These are phyloP conservation scores for Jatropha multifida DNA, from an alignment of 441 rosid species.

Conservation along the genomic window DNA sequence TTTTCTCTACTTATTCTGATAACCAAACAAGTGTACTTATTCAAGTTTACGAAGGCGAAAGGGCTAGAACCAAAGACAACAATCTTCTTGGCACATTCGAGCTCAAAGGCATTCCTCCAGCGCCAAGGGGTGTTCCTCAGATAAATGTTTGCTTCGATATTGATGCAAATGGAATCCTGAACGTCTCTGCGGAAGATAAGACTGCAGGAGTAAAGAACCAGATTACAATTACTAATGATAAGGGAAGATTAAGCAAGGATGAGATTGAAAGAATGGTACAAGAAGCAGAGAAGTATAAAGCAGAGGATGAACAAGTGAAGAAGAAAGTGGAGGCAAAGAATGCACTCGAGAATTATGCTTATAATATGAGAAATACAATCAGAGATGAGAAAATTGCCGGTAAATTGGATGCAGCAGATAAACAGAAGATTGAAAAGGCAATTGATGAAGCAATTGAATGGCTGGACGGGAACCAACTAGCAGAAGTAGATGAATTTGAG, in stretches of 20 bases:
- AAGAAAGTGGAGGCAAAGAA: constrained; percentile 59
- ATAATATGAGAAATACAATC: constrained; percentile 48
- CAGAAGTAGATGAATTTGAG: constrained; percentile 46
- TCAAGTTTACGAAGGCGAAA: constrained; percentile 53
- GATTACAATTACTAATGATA: constrained; percentile 51
- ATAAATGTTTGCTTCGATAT: constrained; percentile 39
- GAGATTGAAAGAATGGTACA: constrained; percentile 53
- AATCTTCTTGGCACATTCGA: constrained; percentile 42
- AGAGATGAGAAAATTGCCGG: constrained; percentile 40
- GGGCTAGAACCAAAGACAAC: constrained; percentile 46
- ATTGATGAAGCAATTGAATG: constrained; percentile 44
- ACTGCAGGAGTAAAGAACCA: constrained; percentile 52
- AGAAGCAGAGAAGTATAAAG: constrained; percentile 52
- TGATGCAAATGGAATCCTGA: constrained; percentile 53
- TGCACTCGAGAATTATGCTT: constrained; percentile 44
- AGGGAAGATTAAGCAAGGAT: constrained; percentile 44
- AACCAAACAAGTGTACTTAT: constrained; percentile 48
- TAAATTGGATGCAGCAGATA: constrained; percentile 35
- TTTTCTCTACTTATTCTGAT: constrained; percentile 56
- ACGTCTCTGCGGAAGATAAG: constrained; percentile 48
- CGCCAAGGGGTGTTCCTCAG: constrained; percentile 38
- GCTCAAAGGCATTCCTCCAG: constrained; percentile 36
- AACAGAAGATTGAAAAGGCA: constrained; percentile 47
- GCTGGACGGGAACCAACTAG: constrained; percentile 51
- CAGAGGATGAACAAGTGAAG: constrained; percentile 52